Conservation (phyloP, 306 rosid species). For the Quillaja saponaria region DNA sequence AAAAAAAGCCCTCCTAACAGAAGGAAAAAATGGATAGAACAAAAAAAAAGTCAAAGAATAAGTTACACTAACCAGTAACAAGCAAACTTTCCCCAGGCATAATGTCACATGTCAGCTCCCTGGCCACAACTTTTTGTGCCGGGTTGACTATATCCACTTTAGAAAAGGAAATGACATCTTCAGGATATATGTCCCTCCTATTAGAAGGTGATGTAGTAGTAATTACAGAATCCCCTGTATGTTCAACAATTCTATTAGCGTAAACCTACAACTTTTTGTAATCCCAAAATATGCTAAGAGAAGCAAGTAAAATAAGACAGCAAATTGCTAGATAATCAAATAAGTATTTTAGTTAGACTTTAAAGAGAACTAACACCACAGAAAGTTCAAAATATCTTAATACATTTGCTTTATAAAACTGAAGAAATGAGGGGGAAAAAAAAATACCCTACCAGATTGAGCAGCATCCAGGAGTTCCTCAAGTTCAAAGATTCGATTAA, state of each 20-base stretch:
- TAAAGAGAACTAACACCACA: conserved; percentile 22
- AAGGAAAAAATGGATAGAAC: neutral
- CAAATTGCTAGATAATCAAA: neutral
- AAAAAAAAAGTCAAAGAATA: neutral
- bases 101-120: conserved; percentile 78
- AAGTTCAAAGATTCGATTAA: conserved; percentile 89
- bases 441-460: conserved; percentile 80
- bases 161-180: conserved; percentile 72
- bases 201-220: conserved; percentile 33
- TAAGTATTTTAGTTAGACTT: neutral
- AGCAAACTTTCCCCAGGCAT: conserved; percentile 74
- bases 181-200: conserved; percentile 48
- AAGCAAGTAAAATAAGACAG: neutral
- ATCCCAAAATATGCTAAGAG: neutral
- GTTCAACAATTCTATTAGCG: conserved; percentile 27
- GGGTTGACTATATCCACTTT: conserved; percentile 87
- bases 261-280: neutral
- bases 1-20: neutral
- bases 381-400: conserved; percentile 12
- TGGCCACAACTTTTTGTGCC: conserved; percentile 84
- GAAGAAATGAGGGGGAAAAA: conserved; percentile 16
- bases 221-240: conserved; percentile 45
- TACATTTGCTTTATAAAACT: neutral
- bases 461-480: conserved; percentile 88
- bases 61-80: conserved; percentile 78